phyloP scores from a whole-genome alignment of 805 yeast genomes.

The Yarrowia sp. region DNA sequence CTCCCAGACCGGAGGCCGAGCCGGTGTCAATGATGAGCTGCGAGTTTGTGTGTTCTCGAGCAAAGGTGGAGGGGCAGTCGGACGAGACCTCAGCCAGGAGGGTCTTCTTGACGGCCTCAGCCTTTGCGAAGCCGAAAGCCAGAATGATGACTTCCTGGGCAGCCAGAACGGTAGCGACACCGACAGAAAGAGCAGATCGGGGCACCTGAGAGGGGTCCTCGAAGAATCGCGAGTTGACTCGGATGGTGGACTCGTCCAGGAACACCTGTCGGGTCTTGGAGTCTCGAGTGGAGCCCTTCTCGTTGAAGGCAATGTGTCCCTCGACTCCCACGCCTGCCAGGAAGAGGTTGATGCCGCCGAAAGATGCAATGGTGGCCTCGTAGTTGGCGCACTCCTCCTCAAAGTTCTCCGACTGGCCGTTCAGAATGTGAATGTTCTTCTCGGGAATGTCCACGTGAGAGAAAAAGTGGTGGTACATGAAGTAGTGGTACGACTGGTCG shows the following conservation, averaged over 20 bases:
- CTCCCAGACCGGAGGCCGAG: conserved; percentile 50
- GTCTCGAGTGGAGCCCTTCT: conserved; percentile 58
- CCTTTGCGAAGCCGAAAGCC: conserved; percentile 59
- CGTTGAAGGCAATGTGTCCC: conserved; percentile 68
- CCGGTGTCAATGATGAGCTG: conserved; percentile 56
- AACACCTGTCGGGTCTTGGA: conserved; percentile 57
- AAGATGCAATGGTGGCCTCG: conserved; percentile 57
- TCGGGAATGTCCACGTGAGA: conserved; percentile 61
- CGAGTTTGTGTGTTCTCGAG: conserved; percentile 57
- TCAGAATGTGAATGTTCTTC: conserved; percentile 60
- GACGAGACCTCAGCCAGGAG: conserved; percentile 54
- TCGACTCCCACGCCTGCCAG: conserved; percentile 68
- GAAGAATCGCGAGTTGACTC: conserved; percentile 63
- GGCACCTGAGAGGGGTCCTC: conserved; percentile 59
- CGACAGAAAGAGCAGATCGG: conserved; percentile 59
- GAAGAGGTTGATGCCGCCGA: conserved; percentile 61
- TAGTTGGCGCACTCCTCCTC: conserved; percentile 58
- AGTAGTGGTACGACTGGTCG: conserved; percentile 63
- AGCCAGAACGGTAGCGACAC: conserved; percentile 63
- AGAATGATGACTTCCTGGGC: conserved; percentile 61
- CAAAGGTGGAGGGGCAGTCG: conserved; percentile 58
- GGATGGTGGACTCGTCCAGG: conserved; percentile 59
- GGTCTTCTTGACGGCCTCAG: conserved; percentile 57
- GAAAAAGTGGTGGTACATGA: conserved; percentile 64
- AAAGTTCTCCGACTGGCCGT: conserved; percentile 58